Conservation (phyloP, 169 alveolate genomes). For the Plasmodium gonderi region DNA sequence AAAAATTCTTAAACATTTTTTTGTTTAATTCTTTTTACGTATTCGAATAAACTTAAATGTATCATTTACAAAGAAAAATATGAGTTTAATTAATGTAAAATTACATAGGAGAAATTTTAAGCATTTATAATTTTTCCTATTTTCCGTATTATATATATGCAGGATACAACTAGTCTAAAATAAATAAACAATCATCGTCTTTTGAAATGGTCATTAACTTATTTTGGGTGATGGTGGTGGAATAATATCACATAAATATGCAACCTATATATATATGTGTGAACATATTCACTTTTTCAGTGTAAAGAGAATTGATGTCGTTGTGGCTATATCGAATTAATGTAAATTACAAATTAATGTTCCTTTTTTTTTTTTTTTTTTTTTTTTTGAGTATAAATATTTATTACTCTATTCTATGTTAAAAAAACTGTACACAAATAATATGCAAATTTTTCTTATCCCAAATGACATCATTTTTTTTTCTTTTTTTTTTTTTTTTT, state of each 20-base stretch:
- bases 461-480: neutral
- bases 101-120: neutral
- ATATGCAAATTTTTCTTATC: neutral
- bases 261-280: neutral
- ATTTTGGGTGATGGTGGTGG: neutral
- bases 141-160: neutral
- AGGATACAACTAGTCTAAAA: neutral
- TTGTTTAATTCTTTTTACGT: neutral
- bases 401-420: neutral
- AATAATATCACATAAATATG: neutral
- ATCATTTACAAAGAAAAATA: neutral
- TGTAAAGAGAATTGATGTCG: neutral
- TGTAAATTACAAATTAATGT: neutral
- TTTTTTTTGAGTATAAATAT: neutral
- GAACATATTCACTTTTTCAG: no score
- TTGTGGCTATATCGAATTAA: neutral
- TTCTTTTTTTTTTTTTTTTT: neutral
- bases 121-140: neutral
- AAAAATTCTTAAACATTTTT: neutral
- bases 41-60: neutral
- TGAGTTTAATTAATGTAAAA: no score
- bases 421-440: neutral
- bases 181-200: neutral
- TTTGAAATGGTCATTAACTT: neutral
- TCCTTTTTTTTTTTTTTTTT: neutral